Percentiles rank a stretch among this genome's conserved stretches.
These are phyloP conservation scores for Eucalyptus cloeziana DNA, from an alignment of 345 rosid genomes.

Conservation along the genomic window DNA sequence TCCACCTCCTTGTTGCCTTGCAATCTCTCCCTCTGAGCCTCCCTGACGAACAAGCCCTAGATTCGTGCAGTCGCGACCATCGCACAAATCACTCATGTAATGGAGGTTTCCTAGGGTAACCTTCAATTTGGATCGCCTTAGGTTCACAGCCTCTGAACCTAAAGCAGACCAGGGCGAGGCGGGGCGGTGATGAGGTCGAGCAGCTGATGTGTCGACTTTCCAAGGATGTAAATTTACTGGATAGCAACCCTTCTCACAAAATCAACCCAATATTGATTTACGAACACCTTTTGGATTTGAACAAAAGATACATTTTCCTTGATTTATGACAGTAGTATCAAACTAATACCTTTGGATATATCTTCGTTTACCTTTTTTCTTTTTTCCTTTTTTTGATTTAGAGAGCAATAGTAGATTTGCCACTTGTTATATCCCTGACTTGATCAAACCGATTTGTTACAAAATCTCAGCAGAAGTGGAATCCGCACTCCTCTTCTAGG, in stretches of 20 bases:
- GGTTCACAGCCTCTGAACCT: not conserved
- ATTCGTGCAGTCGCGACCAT: not conserved
- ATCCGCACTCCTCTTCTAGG: not conserved
- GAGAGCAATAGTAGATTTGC: not conserved
- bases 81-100: not conserved
- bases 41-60: not conserved
- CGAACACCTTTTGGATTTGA: not conserved
- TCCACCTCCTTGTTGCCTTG: not conserved
- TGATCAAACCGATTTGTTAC: not conserved
- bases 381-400: not conserved
- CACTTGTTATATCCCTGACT: not conserved
- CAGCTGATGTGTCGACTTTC: not conserved
- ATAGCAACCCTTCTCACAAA: not conserved
- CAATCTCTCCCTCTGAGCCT: not conserved
- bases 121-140: not conserved
- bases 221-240: not conserved
- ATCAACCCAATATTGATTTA: not conserved
- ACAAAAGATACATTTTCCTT: not conserved
- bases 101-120: not conserved
- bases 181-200: not conserved
- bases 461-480: not conserved
- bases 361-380: not conserved
- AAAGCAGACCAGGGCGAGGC: not conserved
- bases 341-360: not conserved
- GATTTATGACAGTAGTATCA: not conserved